These are phyloP conservation scores for Penicillium cataractarum DNA, from an alignment of 495 filamentous ascomycete genomes.

Conservation along the genomic window DNA sequence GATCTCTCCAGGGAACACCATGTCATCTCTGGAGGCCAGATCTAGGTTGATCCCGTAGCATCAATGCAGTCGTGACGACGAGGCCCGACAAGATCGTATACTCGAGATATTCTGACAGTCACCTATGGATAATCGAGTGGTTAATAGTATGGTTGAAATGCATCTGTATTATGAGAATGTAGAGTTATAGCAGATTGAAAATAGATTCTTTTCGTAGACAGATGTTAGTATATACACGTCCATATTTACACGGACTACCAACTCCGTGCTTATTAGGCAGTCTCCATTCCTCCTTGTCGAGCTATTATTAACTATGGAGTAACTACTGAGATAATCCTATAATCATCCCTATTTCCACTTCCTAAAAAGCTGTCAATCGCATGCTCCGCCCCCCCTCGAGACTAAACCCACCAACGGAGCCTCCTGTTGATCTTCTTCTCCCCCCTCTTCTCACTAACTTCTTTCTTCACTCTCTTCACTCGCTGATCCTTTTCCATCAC, in stretches of 20 bases:
- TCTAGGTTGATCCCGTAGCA: constrained; percentile 3
- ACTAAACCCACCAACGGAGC: constrained; percentile 28
- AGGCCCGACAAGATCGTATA: neutral
- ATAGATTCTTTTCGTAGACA: neutral
- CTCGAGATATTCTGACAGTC: neutral
- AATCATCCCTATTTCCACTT: constrained; percentile 1
- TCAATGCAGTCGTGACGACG: constrained; percentile 1
- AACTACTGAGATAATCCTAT: neutral
- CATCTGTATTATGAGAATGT: neutral
- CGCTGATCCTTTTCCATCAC: constrained; percentile 17
- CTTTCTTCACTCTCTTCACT: constrained; percentile 25
- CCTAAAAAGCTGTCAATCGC: constrained; percentile 17
- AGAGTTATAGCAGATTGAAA: neutral
- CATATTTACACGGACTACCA: neutral
- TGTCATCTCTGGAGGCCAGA: neutral
- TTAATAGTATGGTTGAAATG: neutral
- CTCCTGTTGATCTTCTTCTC: constrained; percentile 32
- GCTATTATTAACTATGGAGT: constrained; percentile 4
- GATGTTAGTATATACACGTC: neutral
- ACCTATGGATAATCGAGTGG: neutral
- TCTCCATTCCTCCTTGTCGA: neutral
- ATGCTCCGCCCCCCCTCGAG: constrained; percentile 27
- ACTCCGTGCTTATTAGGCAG: neutral
- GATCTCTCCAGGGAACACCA: neutral
- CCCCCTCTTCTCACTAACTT: constrained; percentile 21